These are phyloP conservation scores for Cyclocybe aegerita DNA, from an alignment of 768 basidiomycete genomes.

Conservation along the genomic window DNA sequence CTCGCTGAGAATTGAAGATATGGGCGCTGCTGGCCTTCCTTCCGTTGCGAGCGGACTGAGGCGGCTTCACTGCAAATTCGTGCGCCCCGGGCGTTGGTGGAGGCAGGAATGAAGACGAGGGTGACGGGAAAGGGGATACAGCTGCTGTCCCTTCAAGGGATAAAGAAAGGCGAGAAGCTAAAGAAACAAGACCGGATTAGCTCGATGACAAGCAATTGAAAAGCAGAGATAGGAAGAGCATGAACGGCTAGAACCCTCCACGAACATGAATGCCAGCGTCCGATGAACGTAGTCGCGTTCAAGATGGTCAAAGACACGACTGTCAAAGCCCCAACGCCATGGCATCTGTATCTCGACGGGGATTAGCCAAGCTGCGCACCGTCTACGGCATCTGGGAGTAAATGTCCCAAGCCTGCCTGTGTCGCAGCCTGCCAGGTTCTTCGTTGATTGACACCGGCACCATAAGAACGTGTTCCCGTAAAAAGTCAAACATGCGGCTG, in stretches of 20 bases:
- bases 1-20: constrained; percentile 3
- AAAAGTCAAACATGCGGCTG: too few relatives aligned
- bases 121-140: constrained; percentile 55
- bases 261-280: too few relatives aligned
- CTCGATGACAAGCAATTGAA: constrained; percentile 8
- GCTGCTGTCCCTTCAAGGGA: constrained; percentile 41
- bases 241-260: not conserved
- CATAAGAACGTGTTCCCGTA: too few relatives aligned
- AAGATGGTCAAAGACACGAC: too few relatives aligned
- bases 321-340: too few relatives aligned
- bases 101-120: constrained; percentile 65
- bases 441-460: too few relatives aligned
- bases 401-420: too few relatives aligned
- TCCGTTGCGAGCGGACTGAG: constrained; percentile 28
- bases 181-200: constrained; percentile 3
- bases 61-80: constrained; percentile 60
- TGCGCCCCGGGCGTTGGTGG: constrained; percentile 66
- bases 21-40: constrained; percentile 14
- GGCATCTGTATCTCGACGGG: too few relatives aligned
- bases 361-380: too few relatives aligned
- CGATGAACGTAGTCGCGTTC: too few relatives aligned
- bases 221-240: constrained; percentile 7
- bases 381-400: too few relatives aligned
- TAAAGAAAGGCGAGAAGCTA: constrained; percentile 31
- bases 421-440: too few relatives aligned